Evolutionary conservation across 2,329 filamentous ascomycete species (phyloP).

Genomic region (Beauveria bassiana): DNA sequence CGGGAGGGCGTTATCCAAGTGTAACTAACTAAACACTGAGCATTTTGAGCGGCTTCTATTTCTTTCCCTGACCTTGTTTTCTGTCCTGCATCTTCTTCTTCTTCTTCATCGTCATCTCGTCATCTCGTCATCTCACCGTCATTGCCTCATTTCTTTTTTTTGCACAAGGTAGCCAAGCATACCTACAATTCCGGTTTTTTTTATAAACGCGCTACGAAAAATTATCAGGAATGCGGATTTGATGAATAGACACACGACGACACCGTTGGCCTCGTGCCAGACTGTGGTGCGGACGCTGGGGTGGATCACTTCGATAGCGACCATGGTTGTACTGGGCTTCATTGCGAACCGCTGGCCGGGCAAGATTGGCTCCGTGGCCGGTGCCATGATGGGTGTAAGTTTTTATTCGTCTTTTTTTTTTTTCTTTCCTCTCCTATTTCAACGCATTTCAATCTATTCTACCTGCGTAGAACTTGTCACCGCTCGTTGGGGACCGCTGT

Average conservation of each 20-base stretch:
- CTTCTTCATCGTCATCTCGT: too few relatives aligned
- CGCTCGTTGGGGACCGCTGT: background rate
- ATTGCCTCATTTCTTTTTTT: too few relatives aligned
- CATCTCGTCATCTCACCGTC: too few relatives aligned
- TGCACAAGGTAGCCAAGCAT: too few relatives aligned
- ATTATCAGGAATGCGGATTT: background rate
- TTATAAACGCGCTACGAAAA: background rate
- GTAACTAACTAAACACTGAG: too few relatives aligned
- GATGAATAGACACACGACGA: background rate
- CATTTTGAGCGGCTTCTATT: too few relatives aligned
- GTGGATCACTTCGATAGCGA: conserved; percentile 25
- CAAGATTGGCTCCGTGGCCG: conserved; percentile 21
- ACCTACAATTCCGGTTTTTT: too few relatives aligned
- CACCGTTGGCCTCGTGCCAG: background rate
- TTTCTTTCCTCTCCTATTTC: background rate
- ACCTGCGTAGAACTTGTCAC: background rate
- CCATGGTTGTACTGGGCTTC: conserved; percentile 25
- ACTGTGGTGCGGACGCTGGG: conserved; percentile 21
- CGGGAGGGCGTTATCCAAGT: too few relatives aligned
- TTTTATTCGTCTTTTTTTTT: background rate
- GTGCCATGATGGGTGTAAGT: conserved; percentile 27
- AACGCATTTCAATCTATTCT: background rate
- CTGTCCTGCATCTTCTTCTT: too few relatives aligned
- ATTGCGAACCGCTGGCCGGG: conserved; percentile 25
- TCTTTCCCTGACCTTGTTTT: too few relatives aligned